A percentile compares a stretch with the other conserved stretches of the same genome.
Evolutionary conservation across 106 monocot genomes (phyloP).

Genomic region (Allium fistulosum): DNA sequence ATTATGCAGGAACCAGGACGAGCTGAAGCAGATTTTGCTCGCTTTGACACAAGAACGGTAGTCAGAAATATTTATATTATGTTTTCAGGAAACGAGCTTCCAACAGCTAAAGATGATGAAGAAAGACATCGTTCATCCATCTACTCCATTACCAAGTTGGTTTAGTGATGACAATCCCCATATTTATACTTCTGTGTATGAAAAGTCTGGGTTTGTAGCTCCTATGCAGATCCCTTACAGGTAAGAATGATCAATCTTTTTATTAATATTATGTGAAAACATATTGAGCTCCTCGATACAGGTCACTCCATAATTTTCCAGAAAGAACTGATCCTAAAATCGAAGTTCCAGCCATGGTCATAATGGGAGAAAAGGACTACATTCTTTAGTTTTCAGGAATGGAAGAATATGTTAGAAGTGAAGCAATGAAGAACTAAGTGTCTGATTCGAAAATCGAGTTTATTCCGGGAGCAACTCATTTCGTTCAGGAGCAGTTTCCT

Average conservation of each 20-base stretch:
- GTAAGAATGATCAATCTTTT: neutral
- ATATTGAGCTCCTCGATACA: neutral
- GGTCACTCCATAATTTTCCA: neutral
- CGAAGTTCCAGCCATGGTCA: slow-evolving; percentile 9
- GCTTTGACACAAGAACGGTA: too few species aligned
- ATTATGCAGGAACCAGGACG: too few species aligned
- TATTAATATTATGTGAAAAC: neutral
- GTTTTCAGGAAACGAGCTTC: slow-evolving; percentile 25
- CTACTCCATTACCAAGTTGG: slow-evolving; percentile 30
- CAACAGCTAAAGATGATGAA: slow-evolving; percentile 20
- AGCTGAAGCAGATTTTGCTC: too few species aligned
- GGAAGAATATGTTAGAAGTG: slow-evolving; percentile 15
- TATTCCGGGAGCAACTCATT: slow-evolving; percentile 26
- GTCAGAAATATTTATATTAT: too few species aligned
- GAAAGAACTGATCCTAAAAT: slow-evolving; percentile 2
- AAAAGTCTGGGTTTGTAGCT: slow-evolving; percentile 24
- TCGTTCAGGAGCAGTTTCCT: slow-evolving; percentile 57
- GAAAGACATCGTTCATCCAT: slow-evolving; percentile 31
- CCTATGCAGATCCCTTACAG: slow-evolving; percentile 28
- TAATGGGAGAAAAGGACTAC: slow-evolving; percentile 26
- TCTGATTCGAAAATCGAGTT: slow-evolving; percentile 18
- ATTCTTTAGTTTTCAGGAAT: slow-evolving; percentile 15
- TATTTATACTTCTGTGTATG: slow-evolving; percentile 16
- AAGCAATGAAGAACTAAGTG: slow-evolving; percentile 6
- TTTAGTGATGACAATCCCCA: slow-evolving; percentile 28